A percentile compares a stretch with the other conserved stretches of the same genome.
Conservation (phyloP, 768 basidiomycete genomes). For the Calocera viscosa region DNA sequence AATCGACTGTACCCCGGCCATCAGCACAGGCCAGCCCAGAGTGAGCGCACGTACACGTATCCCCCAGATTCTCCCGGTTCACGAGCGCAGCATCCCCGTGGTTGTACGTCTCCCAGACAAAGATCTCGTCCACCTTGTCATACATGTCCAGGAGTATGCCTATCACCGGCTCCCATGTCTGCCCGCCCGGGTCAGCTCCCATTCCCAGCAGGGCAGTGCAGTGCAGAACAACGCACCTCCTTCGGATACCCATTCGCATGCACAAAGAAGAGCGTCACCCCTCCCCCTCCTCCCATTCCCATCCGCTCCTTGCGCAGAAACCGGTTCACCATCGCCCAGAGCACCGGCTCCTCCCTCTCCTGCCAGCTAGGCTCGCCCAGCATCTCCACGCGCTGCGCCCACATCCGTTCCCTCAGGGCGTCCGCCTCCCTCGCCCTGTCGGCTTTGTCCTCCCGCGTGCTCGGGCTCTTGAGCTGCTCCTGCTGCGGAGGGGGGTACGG, state of each 20-base stretch:
- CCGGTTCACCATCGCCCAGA: slow-evolving; percentile 66
- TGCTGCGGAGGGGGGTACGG: background rate
- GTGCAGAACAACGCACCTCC: slow-evolving; percentile 42
- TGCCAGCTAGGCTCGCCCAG: background rate
- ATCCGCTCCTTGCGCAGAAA: slow-evolving; percentile 32
- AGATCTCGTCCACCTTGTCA: slow-evolving; percentile 51
- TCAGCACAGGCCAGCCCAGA: background rate
- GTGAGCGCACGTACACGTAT: slow-evolving; percentile 39
- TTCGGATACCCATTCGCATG: slow-evolving; percentile 86
- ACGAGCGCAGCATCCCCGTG: slow-evolving; percentile 72
- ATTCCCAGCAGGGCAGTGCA: background rate
- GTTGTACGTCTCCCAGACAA: slow-evolving; percentile 71
- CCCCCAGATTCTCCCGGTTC: slow-evolving; percentile 45
- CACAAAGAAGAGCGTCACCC: slow-evolving; percentile 59
- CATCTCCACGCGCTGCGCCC: background rate
- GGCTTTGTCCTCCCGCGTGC: slow-evolving; percentile 9
- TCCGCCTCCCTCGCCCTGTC: slow-evolving; percentile 17
- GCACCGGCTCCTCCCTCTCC: slow-evolving; percentile 22
- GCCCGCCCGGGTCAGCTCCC: background rate
- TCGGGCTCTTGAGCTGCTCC: background rate
- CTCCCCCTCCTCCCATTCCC: too few species aligned
- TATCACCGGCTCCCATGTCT: slow-evolving; percentile 57
- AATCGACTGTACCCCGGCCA: slow-evolving; percentile 42
- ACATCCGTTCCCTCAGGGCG: slow-evolving; percentile 16
- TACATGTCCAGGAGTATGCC: slow-evolving; percentile 37